Evolutionary conservation across 2,329 filamentous ascomycete genomes (phyloP).

Genomic region (Samsoniella hepiali): DNA sequence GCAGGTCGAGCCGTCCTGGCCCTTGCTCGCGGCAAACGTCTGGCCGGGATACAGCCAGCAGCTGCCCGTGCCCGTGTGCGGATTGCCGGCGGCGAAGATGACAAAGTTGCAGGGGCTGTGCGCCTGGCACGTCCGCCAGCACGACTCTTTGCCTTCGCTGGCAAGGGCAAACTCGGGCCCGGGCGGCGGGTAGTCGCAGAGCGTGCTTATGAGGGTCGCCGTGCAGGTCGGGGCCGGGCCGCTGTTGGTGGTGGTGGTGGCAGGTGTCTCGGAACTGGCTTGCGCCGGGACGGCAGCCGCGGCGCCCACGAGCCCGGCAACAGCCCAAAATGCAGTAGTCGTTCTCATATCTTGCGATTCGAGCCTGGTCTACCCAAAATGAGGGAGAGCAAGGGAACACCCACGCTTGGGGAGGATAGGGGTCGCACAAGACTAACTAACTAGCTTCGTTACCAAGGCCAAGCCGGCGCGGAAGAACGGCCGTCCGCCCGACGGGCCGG

Average conservation of each 20-base stretch:
- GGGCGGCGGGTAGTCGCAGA: slow-evolving; percentile 29
- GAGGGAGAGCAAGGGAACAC: neutral
- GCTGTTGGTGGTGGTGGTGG: slow-evolving; percentile 23
- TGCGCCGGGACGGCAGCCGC: slow-evolving; percentile 71
- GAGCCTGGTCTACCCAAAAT: neutral
- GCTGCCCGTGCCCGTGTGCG: slow-evolving; percentile 27
- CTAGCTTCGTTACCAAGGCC: neutral
- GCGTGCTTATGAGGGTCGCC: slow-evolving; percentile 26
- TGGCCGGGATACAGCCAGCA: slow-evolving; percentile 32
- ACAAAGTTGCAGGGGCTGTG: slow-evolving; percentile 31
- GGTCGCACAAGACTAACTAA: neutral
- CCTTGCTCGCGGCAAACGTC: slow-evolving; percentile 26
- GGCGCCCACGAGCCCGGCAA: slow-evolving; percentile 75
- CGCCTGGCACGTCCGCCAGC: slow-evolving; percentile 31
- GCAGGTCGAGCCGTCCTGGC: slow-evolving; percentile 22
- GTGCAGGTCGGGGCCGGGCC: slow-evolving; percentile 26
- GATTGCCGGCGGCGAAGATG: slow-evolving; percentile 30
- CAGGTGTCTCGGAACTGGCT: neutral
- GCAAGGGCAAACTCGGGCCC: slow-evolving; percentile 26
- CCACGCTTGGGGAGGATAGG: neutral
- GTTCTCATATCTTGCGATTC: neutral
- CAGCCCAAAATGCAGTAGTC: neutral
- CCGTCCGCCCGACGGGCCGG: neutral
- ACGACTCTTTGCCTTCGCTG: slow-evolving; percentile 22
- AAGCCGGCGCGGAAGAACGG: neutral